Percentiles rank a stretch among this genome's conserved stretches.
Evolutionary conservation across 345 rosid genomes (phyloP).

Genomic region (Euphorbia lathyris): DNA sequence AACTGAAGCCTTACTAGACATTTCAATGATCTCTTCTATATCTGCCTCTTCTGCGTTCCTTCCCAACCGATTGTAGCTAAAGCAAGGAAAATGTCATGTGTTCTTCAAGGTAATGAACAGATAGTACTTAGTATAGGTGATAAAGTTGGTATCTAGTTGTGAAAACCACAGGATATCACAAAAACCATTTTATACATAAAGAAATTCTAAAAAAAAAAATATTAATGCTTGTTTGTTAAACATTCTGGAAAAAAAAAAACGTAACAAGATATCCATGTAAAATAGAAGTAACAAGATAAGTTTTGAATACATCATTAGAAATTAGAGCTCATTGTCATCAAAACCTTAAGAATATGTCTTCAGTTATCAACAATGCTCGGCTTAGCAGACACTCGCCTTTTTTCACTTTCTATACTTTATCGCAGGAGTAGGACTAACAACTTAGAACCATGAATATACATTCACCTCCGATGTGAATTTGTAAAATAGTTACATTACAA

Average conservation of each 20-base stretch:
- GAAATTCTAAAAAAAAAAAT: no score
- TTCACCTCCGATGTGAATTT: neutral
- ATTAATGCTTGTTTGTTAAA: neutral
- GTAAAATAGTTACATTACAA: neutral
- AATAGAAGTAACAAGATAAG: no score
- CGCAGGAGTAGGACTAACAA: neutral
- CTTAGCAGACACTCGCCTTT: neutral
- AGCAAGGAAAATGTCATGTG: neutral
- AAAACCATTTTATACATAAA: no score
- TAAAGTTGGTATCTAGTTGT: neutral
- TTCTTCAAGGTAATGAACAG: neutral
- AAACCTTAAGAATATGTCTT: neutral
- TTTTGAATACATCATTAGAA: neutral
- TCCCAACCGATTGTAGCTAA: constrained; percentile 78
- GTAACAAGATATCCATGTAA: neutral
- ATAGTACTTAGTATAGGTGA: constrained; percentile 2
- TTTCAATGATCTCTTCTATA: constrained; percentile 79
- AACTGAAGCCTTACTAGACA: constrained; percentile 68
- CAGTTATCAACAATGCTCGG: no score
- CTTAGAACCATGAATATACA: neutral
- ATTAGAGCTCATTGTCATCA: neutral
- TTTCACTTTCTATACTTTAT: neutral
- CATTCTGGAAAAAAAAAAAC: neutral
- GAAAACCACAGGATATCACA: neutral
- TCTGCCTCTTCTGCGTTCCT: constrained; percentile 70